phyloP scores from a whole-genome alignment of 257 asterid genomes.

The Plantago major region DNA sequence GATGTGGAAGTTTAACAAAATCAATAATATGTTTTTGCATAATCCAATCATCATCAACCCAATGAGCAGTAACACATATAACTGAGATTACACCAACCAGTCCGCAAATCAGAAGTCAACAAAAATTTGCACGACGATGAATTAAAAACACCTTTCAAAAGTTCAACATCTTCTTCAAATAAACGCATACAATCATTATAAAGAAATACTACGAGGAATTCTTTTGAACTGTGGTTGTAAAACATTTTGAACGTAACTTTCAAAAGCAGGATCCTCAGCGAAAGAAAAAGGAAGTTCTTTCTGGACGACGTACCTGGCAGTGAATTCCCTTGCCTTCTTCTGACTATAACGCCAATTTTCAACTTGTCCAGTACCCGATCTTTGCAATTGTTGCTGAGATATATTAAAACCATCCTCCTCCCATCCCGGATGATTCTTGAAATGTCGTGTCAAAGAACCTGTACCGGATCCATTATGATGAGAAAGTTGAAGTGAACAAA shows the following conservation, averaged over 20 bases:
- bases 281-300: not conserved
- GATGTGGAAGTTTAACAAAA: not conserved
- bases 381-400: not conserved
- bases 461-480: not conserved
- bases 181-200: too few species aligned
- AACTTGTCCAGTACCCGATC: too few species aligned
- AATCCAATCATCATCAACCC: too few species aligned
- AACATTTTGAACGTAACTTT: not conserved
- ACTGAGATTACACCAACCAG: not conserved
- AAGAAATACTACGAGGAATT: too few species aligned
- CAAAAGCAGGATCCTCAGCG: not conserved
- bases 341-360: too few species aligned
- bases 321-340: too few species aligned
- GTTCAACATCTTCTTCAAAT: not conserved
- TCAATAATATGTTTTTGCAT: too few species aligned
- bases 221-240: not conserved
- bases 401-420: not conserved
- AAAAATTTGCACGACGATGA: not conserved
- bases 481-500: not conserved
- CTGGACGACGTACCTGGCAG: too few species aligned
- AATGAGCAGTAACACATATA: slow-evolving; percentile 1
- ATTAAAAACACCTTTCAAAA: not conserved
- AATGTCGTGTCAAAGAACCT: not conserved
- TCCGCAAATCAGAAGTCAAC: not conserved
- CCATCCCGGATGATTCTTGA: not conserved